These are phyloP conservation scores for Psilocybe cubensis DNA, from an alignment of 768 basidiomycete species.

Conservation along the genomic window DNA sequence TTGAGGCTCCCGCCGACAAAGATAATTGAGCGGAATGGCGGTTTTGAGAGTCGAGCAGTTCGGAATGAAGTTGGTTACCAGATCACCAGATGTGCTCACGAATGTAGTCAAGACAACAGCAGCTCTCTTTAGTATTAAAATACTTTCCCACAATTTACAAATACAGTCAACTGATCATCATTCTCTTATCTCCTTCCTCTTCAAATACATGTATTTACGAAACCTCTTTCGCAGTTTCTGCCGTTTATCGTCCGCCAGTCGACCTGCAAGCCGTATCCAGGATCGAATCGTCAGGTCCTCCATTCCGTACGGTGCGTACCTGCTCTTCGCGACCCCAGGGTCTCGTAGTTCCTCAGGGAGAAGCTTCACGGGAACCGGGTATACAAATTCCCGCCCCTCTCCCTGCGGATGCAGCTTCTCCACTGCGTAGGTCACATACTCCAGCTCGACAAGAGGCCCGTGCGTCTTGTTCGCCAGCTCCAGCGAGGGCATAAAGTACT, in stretches of 20 bases:
- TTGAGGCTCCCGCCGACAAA: slow-evolving; percentile 33
- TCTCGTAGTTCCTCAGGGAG: slow-evolving; percentile 54
- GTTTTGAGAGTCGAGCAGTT: slow-evolving; percentile 26
- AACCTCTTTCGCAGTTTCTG: slow-evolving; percentile 66
- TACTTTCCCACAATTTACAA: slow-evolving; percentile 22
- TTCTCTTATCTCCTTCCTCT: slow-evolving; percentile 11
- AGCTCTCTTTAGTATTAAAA: slow-evolving; percentile 16
- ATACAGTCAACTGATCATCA: slow-evolving; percentile 19
- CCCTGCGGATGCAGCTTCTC: slow-evolving; percentile 43
- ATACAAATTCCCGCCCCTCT: slow-evolving; percentile 33
- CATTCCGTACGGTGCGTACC: slow-evolving; percentile 74
- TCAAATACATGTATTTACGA: slow-evolving; percentile 74
- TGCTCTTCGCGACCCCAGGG: slow-evolving; percentile 42
- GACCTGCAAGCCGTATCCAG: slow-evolving; percentile 70
- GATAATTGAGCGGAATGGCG: slow-evolving; percentile 40
- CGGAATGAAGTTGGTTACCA: slow-evolving; percentile 40
- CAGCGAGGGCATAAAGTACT: slow-evolving; percentile 73
- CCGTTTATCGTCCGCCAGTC: slow-evolving; percentile 56
- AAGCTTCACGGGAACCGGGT: slow-evolving; percentile 59
- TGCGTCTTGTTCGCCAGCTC: slow-evolving; percentile 47
- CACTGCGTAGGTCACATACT: slow-evolving; percentile 72
- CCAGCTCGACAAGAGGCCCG: slow-evolving; percentile 70
- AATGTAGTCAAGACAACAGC: slow-evolving; percentile 48
- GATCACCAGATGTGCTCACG: slow-evolving; percentile 28
- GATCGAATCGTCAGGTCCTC: slow-evolving; percentile 76